Conservation (phyloP, 345 rosid genomes). For the Trapa bicornis region DNA sequence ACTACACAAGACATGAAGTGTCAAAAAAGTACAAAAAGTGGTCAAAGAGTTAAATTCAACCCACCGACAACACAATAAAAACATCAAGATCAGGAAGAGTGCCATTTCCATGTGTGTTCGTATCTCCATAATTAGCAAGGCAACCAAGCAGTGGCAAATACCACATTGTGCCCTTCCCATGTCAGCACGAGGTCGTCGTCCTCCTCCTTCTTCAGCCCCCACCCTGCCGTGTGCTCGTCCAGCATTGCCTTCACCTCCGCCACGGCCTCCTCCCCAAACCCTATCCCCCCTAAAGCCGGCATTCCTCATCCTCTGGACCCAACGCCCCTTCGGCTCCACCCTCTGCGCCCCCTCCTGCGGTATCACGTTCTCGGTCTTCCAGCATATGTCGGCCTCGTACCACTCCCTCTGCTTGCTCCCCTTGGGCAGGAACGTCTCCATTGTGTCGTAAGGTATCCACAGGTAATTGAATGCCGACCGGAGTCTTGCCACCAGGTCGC, state of each 20-base stretch:
- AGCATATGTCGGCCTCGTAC: constrained; percentile 64
- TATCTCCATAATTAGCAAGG: constrained; percentile 23
- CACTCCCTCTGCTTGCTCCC: constrained; percentile 71
- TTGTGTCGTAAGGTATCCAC: constrained; percentile 86
- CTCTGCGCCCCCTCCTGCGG: constrained; percentile 64
- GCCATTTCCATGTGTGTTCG: not conserved
- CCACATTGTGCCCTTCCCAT: constrained; percentile 93
- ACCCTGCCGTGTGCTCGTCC: constrained; percentile 80
- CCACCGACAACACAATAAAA: not conserved
- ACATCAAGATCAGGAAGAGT: too few relatives aligned
- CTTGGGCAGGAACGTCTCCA: constrained; percentile 54
- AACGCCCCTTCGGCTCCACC: constrained; percentile 49
- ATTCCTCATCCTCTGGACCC: constrained; percentile 67
- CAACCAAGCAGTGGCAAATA: constrained; percentile 78
- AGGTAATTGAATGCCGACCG: constrained; percentile 62
- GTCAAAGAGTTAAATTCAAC: not conserved
- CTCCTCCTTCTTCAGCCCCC: constrained; percentile 84
- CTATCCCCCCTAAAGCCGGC: constrained; percentile 32
- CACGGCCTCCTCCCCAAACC: constrained; percentile 43
- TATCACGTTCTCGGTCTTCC: constrained; percentile 84
- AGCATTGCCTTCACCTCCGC: constrained; percentile 66
- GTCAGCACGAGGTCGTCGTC: constrained; percentile 64
- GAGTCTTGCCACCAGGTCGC: constrained; percentile 41
- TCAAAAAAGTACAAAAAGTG: not conserved
- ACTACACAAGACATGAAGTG: not conserved